Conservation (phyloP, 2,329 filamentous ascomycete genomes). For the Raffaelea albimanens region DNA sequence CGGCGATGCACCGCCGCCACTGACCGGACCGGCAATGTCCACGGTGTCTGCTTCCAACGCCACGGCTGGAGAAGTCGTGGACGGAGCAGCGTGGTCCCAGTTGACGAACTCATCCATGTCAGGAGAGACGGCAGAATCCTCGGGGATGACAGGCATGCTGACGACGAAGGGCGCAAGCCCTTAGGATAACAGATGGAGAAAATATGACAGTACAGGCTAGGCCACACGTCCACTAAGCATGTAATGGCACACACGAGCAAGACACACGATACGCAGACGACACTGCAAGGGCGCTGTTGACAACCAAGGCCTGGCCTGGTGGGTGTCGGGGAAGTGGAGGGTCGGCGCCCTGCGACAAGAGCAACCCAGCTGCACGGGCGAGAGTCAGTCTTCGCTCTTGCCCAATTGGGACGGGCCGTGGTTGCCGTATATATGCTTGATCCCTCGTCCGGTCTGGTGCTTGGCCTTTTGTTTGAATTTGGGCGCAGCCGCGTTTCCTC, state of each 20-base stretch:
- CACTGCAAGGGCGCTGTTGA: no score
- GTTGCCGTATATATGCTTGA: no score
- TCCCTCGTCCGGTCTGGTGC: no score
- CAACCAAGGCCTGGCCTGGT: no score
- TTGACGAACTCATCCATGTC: slow-evolving; percentile 53
- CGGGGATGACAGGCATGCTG: slow-evolving; percentile 9
- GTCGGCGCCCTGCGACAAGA: slow-evolving; percentile 4
- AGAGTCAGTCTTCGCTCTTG: not conserved
- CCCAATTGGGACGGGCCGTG: not conserved
- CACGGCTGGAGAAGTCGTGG: not conserved
- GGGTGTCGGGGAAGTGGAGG: no score
- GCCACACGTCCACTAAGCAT: no score
- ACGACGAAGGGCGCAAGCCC: slow-evolving; percentile 4
- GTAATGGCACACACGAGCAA: no score
- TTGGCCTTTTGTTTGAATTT: no score
- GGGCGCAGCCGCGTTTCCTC: no score
- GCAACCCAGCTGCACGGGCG: not conserved
- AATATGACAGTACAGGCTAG: not conserved
- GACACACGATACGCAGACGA: no score
- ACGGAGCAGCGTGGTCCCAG: slow-evolving; percentile 43
- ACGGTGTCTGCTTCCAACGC: slow-evolving; percentile 10
- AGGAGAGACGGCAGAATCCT: slow-evolving; percentile 20
- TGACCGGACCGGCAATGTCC: not conserved
- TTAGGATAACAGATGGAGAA: not conserved
- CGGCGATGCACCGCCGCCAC: no score